These are phyloP conservation scores for Phytophthora cryptogea DNA, from an alignment of 352 stramenopile genomes.

Conservation along the genomic window DNA sequence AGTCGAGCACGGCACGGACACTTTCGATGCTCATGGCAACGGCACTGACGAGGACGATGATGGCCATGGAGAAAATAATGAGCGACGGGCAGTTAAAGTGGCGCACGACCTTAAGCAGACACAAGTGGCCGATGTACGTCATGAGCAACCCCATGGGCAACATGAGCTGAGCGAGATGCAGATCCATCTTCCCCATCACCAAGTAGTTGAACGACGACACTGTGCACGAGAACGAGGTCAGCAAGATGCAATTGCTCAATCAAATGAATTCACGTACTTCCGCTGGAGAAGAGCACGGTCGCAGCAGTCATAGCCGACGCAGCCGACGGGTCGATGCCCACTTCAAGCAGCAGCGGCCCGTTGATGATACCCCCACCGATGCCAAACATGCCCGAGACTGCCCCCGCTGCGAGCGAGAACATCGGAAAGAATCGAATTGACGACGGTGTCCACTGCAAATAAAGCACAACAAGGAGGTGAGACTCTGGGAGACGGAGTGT, in stretches of 20 bases:
- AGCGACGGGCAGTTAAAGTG: constrained; percentile 69
- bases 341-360: constrained; percentile 93
- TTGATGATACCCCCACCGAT: constrained; percentile 96
- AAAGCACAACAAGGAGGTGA: constrained; percentile 2
- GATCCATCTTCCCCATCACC: constrained; percentile 55
- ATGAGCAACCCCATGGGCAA: constrained; percentile 63
- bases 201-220: constrained; percentile 74
- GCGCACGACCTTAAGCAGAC: constrained; percentile 50
- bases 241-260: constrained; percentile 1
- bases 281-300: constrained; percentile 71
- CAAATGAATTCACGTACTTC: constrained; percentile 42
- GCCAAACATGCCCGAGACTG: constrained; percentile 95
- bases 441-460: constrained; percentile 50
- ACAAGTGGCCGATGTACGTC: constrained; percentile 63
- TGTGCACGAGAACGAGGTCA: constrained; percentile 15
- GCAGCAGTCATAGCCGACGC: constrained; percentile 90
- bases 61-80: constrained; percentile 74
- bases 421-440: constrained; percentile 88
- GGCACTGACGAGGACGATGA: constrained; percentile 65
- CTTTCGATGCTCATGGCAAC: constrained; percentile 70
- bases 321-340: constrained; percentile 86
- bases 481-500: background rate
- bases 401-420: constrained; percentile 89
- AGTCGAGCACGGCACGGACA: constrained; percentile 38
- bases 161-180: constrained; percentile 48